Conservation (phyloP, 176 grass and related monocot species). For the Elaeis guineensis region DNA sequence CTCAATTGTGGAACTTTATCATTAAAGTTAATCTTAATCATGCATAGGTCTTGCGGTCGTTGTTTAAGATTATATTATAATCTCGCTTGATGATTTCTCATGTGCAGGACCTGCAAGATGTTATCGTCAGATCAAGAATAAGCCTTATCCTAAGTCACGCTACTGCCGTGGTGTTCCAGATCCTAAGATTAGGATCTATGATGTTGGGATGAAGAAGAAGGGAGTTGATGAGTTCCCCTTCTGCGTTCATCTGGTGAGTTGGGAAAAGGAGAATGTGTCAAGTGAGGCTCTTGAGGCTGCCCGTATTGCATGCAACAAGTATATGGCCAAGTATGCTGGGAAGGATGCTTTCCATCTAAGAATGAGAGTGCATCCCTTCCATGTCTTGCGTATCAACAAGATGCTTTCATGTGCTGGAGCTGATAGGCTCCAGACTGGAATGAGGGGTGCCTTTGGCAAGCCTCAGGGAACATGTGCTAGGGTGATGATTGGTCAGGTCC, state of each 20-base stretch:
- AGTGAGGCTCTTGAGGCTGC: constrained; percentile 43
- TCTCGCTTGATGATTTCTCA: too few species aligned
- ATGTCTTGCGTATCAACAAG: constrained; percentile 54
- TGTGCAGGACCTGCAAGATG: constrained; percentile 34
- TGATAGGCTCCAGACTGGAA: constrained; percentile 42
- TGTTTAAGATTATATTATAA: too few species aligned
- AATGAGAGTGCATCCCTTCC: constrained; percentile 36
- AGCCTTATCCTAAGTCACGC: constrained; percentile 38
- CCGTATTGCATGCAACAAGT: constrained; percentile 56
- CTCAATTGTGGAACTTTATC: too few species aligned
- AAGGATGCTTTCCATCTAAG: constrained; percentile 45
- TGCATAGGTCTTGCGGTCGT: too few species aligned
- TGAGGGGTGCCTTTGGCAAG: constrained; percentile 45
- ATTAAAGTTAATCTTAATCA: too few species aligned
- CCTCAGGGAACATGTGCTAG: constrained; percentile 33
- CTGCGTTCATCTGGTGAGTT: constrained; percentile 42
- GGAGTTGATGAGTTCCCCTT: constrained; percentile 39
- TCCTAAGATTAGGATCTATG: constrained; percentile 44
- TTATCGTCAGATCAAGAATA: constrained; percentile 55
- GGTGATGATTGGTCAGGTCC: constrained; percentile 37
- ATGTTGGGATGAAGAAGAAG: constrained; percentile 39
- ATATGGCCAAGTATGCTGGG: constrained; percentile 42
- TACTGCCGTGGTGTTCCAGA: constrained; percentile 40
- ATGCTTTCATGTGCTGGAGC: constrained; percentile 56
- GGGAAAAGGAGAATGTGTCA: constrained; percentile 50